phyloP scores from a whole-genome alignment of 2,329 filamentous ascomycete genomes.

The Colletotrichum tofieldiae region DNA sequence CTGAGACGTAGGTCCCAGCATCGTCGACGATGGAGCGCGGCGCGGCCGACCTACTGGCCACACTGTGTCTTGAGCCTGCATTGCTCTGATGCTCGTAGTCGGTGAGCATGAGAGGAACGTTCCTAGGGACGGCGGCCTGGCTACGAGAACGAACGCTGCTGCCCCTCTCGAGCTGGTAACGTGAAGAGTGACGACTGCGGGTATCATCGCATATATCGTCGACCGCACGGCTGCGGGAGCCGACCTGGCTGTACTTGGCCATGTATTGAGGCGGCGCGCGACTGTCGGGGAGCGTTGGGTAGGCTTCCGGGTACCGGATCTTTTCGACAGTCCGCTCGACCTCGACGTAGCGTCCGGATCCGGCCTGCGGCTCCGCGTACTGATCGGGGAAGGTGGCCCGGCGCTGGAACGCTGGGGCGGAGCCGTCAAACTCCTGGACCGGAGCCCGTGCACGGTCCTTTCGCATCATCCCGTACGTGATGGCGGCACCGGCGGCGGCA shows the following conservation, averaged over 20 bases:
- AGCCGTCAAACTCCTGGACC: conserved; percentile 58
- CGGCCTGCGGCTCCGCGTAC: conserved; percentile 50
- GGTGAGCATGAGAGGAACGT: conserved; percentile 57
- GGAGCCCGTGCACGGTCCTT: conserved; percentile 64
- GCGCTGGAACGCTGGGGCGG: conserved; percentile 56
- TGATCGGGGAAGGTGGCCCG: conserved; percentile 63
- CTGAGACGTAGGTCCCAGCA: conserved; percentile 62
- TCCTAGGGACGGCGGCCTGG: conserved; percentile 53
- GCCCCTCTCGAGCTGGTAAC: conserved; percentile 51
- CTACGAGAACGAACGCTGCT: conserved; percentile 59
- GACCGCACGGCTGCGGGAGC: conserved; percentile 46
- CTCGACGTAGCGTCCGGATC: conserved; percentile 54
- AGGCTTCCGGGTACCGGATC: conserved; percentile 55
- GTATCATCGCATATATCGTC: conserved; percentile 59
- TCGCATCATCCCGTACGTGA: conserved; percentile 80
- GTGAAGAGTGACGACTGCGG: conserved; percentile 58
- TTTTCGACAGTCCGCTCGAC: conserved; percentile 56
- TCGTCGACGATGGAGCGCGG: conserved; percentile 47
- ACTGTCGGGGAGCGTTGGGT: conserved; percentile 49
- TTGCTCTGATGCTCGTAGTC: conserved; percentile 61
- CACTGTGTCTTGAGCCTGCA: conserved; percentile 54
- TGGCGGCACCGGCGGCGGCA: conserved; percentile 74
- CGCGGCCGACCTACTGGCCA: conserved; percentile 44
- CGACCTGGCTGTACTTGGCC: conserved; percentile 54
- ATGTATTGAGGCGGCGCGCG: conserved; percentile 55